These are phyloP conservation scores for Microsporum ferrugineum DNA, from an alignment of 2,329 filamentous ascomycete species.

Conservation along the genomic window DNA sequence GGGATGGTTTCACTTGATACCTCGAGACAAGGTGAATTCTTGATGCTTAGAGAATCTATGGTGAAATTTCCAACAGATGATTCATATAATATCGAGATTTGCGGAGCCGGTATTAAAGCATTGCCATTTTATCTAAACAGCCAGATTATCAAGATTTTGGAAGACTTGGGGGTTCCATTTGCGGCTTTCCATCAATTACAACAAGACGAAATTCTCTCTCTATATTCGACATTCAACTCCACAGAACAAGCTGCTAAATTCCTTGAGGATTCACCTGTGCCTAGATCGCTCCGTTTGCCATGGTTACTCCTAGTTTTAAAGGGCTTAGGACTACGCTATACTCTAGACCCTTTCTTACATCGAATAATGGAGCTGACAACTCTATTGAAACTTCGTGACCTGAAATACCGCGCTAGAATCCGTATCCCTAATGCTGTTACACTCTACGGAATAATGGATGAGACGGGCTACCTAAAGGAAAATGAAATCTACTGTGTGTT, in stretches of 20 bases:
- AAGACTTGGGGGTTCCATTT: conserved; percentile 56
- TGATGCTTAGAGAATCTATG: conserved; percentile 64
- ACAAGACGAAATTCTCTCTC: conserved; percentile 45
- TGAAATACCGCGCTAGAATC: conserved; percentile 72
- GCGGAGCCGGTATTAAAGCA: conserved; percentile 49
- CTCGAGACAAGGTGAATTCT: conserved; percentile 44
- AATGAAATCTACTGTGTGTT: conserved; percentile 57
- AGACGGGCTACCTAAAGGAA: conserved; percentile 56
- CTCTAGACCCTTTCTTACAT: conserved; percentile 57
- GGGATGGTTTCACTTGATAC: conserved; percentile 65
- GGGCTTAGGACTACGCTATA: conserved; percentile 52
- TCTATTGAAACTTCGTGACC: conserved; percentile 56
- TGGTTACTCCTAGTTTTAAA: conserved; percentile 50
- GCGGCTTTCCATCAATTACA: conserved; percentile 56
- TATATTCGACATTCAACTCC: conserved; percentile 49
- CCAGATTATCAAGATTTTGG: conserved; percentile 74
- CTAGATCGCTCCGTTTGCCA: conserved; percentile 48
- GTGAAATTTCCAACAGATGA: conserved; percentile 61
- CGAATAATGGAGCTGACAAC: conserved; percentile 58
- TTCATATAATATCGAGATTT: conserved; percentile 19
- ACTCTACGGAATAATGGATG: conserved; percentile 73
- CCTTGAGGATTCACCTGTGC: conserved; percentile 51
- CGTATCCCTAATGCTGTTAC: conserved; percentile 59
- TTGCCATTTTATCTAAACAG: conserved; percentile 63
- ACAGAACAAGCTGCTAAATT: conserved; percentile 55